Base-by-base conservation (phyloP, 805 yeast genomes). In the Wickerhamiella kazuoi region DNA sequence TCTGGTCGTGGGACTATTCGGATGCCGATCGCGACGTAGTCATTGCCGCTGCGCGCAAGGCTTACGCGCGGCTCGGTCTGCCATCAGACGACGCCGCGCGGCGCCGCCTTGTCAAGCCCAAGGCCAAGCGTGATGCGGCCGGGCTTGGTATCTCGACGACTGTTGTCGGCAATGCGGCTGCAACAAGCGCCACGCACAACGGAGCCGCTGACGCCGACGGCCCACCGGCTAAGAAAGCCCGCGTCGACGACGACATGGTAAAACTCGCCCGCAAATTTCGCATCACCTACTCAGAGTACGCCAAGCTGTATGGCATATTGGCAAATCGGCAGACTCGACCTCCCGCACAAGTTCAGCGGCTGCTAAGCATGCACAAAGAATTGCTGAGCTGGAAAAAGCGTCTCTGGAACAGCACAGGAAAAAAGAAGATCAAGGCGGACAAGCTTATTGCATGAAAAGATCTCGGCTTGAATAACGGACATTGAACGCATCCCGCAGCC, bases 311-410 rank as follows among this genome's bases (percentile, higher is more conserved):
- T 53, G 49, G 53, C 26, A 19, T 45, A 8, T 48, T 63, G 18
- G 46, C 50, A 20, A 41, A 46, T 11, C 43, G 46, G 23, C 44
- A 46, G 19, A 41, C 46, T 31, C 46, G 54, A 34, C 53, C 53
- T 46, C 49, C 46, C 11, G 37, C 51, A 31, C 55, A 55, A 42
- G 56, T 54, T 42, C 68, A 53, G 49, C 60, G 56, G 50, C 54
- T 74, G 36, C 60, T 64, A 49, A 65, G 65, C 37, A 50, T 74
- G 55, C 79, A 74, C 52, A 64, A 63, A 24, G 61, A 62, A 32
- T 54, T 74, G 37, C 62, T 68, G 16, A 63, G 63, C 31, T 71
- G 77, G 77, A 74, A 74, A 52, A 62, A 61, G 42, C 61, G 65
- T 46, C 57, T 74, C 16, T 71, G 76, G 76, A 69, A 65, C 4